These are phyloP conservation scores for Cystofilobasidium ferigula DNA, from an alignment of 768 basidiomycete species.

Conservation along the genomic window DNA sequence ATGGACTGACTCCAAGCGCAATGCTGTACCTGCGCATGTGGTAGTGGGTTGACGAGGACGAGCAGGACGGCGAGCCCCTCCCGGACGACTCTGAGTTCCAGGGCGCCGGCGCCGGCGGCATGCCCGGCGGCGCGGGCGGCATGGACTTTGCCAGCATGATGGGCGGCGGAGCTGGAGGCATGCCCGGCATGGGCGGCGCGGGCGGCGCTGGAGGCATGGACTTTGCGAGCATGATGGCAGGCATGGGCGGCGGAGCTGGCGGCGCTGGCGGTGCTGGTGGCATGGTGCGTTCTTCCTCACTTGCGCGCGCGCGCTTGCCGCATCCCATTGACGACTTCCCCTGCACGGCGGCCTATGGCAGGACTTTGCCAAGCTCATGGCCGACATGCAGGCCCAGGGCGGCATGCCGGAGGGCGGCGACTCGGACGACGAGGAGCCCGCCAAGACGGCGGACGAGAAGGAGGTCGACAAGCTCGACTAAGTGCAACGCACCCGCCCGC, in stretches of 20 bases:
- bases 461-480: slow-evolving; percentile 8
- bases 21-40: neutral
- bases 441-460: slow-evolving; percentile 7
- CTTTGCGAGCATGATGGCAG: slow-evolving; percentile 23
- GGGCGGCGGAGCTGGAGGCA: slow-evolving; percentile 14
- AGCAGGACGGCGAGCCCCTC: slow-evolving; percentile 58
- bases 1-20: too few relatives aligned
- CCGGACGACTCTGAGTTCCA: slow-evolving; percentile 31
- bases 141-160: neutral
- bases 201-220: slow-evolving; percentile 34
- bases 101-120: neutral
- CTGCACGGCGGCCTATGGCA: neutral
- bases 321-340: neutral
- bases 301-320: neutral
- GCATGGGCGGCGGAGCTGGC: slow-evolving; percentile 29
- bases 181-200: slow-evolving; percentile 26
- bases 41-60: slow-evolving; percentile 89
- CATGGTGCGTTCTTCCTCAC: slow-evolving; percentile 14
- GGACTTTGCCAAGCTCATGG: slow-evolving; percentile 35
- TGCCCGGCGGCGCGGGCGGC: neutral
- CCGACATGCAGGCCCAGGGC: slow-evolving; percentile 29
- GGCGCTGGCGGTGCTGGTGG: slow-evolving; percentile 26
- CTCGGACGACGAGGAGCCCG: slow-evolving; percentile 29
- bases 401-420: slow-evolving; percentile 30
- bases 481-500: too few relatives aligned